phyloP scores from a whole-genome alignment of 2,329 filamentous ascomycete species.

The Talaromyces sp. region DNA sequence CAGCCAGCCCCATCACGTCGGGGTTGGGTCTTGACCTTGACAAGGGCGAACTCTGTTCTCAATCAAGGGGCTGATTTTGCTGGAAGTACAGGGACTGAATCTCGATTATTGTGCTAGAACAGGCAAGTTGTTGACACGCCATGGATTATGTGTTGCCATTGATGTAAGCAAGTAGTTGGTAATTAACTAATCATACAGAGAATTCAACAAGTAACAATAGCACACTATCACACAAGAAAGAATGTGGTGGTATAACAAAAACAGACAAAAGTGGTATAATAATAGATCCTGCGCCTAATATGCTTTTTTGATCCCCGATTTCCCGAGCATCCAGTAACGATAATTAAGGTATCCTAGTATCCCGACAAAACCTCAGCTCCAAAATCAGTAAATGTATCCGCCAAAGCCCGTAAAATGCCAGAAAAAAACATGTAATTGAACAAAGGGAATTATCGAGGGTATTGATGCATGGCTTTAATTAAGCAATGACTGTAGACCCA shows the following conservation, averaged over 20 bases:
- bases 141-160: background rate
- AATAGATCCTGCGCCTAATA: slow-evolving; percentile 5
- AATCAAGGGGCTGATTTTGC: background rate
- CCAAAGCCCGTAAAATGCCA: slow-evolving; percentile 7
- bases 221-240: background rate
- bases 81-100: background rate
- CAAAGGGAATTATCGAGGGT: background rate
- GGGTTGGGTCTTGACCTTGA: background rate
- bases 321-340: background rate
- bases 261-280: slow-evolving; percentile 4
- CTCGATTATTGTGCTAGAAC: background rate
- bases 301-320: slow-evolving; percentile 1
- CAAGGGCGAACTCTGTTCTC: background rate
- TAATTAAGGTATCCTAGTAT: slow-evolving; percentile 7
- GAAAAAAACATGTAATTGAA: background rate
- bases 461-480: slow-evolving; percentile 28
- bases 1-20: background rate
- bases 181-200: slow-evolving; percentile 10
- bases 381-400: slow-evolving; percentile 1
- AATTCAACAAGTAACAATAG: background rate
- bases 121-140: background rate
- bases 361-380: background rate
- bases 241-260: slow-evolving; percentile 4
- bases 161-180: background rate
- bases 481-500: slow-evolving; percentile 39